These are phyloP conservation scores for Xylaria intraflava DNA, from an alignment of 495 filamentous ascomycete genomes.

Conservation along the genomic window DNA sequence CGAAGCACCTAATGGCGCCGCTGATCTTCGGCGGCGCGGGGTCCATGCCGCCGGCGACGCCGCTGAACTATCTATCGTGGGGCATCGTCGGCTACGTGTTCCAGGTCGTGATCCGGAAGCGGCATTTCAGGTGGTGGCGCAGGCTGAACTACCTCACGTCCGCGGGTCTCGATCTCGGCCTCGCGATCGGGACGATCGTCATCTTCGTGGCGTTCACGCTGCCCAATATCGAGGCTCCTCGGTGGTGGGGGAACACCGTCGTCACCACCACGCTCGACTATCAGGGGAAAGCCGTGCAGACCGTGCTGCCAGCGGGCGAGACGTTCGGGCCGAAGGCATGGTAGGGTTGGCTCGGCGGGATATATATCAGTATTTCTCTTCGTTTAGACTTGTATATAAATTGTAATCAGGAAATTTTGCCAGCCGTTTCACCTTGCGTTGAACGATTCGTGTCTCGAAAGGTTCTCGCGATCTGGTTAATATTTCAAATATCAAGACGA, in stretches of 20 bases:
- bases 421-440: too few species aligned
- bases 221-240: slow-evolving; percentile 40
- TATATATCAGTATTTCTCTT: background rate
- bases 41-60: slow-evolving; percentile 58
- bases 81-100: slow-evolving; percentile 60
- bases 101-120: slow-evolving; percentile 52
- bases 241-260: slow-evolving; percentile 51
- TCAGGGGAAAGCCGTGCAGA: slow-evolving; percentile 46
- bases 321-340: slow-evolving; percentile 55
- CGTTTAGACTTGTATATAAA: background rate
- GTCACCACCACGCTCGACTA: slow-evolving; percentile 46
- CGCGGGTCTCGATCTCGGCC: slow-evolving; percentile 54
- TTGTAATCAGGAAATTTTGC: background rate
- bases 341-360: slow-evolving; percentile 15
- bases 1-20: slow-evolving; percentile 56
- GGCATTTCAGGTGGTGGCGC: slow-evolving; percentile 60
- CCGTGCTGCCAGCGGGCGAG: slow-evolving; percentile 40
- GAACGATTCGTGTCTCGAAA: too few species aligned
- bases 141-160: slow-evolving; percentile 58
- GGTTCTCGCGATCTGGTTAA: too few species aligned
- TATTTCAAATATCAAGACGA: too few species aligned
- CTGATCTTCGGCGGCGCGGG: slow-evolving; percentile 63
- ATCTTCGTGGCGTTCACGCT: slow-evolving; percentile 56
- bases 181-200: slow-evolving; percentile 55
- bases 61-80: slow-evolving; percentile 65